Base-by-base conservation (phyloP, 306 rosid species). In the Cercis canadensis region DNA sequence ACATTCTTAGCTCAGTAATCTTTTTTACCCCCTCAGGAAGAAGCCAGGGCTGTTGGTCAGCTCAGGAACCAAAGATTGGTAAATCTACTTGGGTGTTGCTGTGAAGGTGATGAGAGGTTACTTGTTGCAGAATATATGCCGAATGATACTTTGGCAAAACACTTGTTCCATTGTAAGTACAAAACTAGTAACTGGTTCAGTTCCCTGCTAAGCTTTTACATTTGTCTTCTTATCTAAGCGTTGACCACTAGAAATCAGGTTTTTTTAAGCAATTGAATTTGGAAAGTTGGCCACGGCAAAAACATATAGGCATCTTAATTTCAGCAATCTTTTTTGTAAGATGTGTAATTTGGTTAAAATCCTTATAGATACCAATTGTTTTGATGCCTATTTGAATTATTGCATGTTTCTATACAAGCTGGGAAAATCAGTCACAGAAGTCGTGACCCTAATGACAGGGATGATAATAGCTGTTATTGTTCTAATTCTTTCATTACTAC, bases 61-160 rank as follows among this genome's bases (percentile, higher is more conserved):
- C 88, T 94, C 41, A 87, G 98, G 78, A 90, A 84, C 83, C 84
- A 76, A 64, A 85, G 96, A 65, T 77, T 94, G 86, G 84, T 76
- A 78, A 94, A 94, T 86, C 88, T 94, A 69, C 87, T 94, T 77
- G 99, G 99, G 32, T 94, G 95, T 75, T 94, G 97, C 88, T 78
- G 74, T 29, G 97, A 94, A 36, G 96, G 95, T 41, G 97, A 94
- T 8, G 99, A 94, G 78, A 89, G 99, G 88, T 69, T 94, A 70
- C 97, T 91, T 67, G 92, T 94, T 78, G 89, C 97, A 18, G 96
- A 94, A 63, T 91, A 75, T 65, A 87, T 94, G 96, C 83, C 95
- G 70, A 91, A 87, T n/a, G 99, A 94, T 66, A 94, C 96, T 19
- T 75, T 94, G 82, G 99, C 99, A 15, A 94, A 94, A 66, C 97